phyloP scores from a whole-genome alignment of 2,329 filamentous ascomycete genomes.

The Xylaria arbuscula region DNA sequence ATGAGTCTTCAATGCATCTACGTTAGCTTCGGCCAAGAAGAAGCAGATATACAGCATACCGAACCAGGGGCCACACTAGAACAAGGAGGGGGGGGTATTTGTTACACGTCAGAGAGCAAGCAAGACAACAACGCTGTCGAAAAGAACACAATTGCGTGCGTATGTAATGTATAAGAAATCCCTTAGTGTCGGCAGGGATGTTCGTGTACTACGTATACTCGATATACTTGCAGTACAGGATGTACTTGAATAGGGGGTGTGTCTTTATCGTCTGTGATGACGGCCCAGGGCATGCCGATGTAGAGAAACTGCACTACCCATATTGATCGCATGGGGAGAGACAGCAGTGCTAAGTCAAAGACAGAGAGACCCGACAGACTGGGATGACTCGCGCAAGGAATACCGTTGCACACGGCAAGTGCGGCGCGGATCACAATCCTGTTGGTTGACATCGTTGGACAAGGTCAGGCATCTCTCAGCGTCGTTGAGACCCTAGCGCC shows the following conservation, averaged over 20 bases:
- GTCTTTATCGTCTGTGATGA: conserved; percentile 11
- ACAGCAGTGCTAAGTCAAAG: neutral
- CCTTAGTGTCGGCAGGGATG: neutral
- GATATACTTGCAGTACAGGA: too few species aligned
- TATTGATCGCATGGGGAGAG: neutral
- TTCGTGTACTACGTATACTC: neutral
- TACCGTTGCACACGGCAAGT: conserved; percentile 39
- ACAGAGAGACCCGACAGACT: conserved; percentile 40
- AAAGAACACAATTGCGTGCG: conserved; percentile 6
- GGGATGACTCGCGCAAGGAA: conserved; percentile 45
- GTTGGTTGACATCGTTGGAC: conserved; percentile 38
- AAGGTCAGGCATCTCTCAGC: conserved; percentile 18
- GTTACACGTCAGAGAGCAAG: conserved; percentile 17
- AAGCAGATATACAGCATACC: too few species aligned
- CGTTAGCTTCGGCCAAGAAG: conserved; percentile 9
- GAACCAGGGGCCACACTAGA: neutral
- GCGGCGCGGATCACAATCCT: conserved; percentile 41
- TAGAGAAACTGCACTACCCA: neutral
- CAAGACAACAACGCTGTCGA: conserved; percentile 9
- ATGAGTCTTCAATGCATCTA: neutral
- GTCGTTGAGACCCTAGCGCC: conserved; percentile 34
- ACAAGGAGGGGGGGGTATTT: neutral
- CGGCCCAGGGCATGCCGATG: neutral
- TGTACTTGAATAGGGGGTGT: conserved; percentile 13
- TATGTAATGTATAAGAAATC: neutral